Percentiles rank a stretch among this genome's conserved stretches.
phyloP scores from a whole-genome alignment of 106 monocot genomes.

The Acorus gramineus region DNA sequence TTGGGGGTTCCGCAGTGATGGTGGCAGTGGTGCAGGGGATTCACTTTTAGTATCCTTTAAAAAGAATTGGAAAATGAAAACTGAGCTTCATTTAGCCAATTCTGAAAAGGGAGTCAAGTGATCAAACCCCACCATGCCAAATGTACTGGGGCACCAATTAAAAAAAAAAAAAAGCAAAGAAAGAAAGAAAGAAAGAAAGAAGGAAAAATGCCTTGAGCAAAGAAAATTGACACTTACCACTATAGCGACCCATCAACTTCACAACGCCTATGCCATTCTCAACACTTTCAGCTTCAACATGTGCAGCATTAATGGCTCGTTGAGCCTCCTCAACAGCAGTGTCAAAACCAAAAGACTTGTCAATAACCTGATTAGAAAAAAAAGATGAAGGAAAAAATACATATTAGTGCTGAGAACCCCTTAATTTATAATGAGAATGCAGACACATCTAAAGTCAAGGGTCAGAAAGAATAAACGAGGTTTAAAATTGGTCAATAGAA shows the following conservation, averaged over 20 bases:
- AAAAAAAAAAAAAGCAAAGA: neutral
- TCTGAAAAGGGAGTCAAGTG: too few relatives aligned
- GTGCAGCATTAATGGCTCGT: constrained; percentile 23
- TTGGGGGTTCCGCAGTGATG: too few relatives aligned
- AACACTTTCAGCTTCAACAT: constrained; percentile 24
- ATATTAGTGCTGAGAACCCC: neutral
- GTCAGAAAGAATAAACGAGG: neutral
- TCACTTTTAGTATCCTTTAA: too few relatives aligned
- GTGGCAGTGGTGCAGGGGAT: too few relatives aligned
- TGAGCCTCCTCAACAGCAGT: constrained; percentile 31
- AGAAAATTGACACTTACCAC: constrained; percentile 14
- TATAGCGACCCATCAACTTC: constrained; percentile 35
- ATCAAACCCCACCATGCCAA: too few relatives aligned
- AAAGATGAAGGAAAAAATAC: neutral
- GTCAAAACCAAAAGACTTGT: constrained; percentile 33
- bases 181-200: neutral
- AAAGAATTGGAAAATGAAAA: too few relatives aligned
- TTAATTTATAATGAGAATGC: too few relatives aligned
- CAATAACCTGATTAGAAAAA: constrained; percentile 12
- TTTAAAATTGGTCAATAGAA: neutral
- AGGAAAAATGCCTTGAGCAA: neutral
- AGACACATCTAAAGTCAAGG: too few relatives aligned
- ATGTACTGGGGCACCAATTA: neutral
- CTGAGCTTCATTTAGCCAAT: too few relatives aligned
- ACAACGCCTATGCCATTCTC: constrained; percentile 29